Base-by-base conservation (phyloP, 768 basidiomycete genomes). In the Fibroporia radiculosa region DNA sequence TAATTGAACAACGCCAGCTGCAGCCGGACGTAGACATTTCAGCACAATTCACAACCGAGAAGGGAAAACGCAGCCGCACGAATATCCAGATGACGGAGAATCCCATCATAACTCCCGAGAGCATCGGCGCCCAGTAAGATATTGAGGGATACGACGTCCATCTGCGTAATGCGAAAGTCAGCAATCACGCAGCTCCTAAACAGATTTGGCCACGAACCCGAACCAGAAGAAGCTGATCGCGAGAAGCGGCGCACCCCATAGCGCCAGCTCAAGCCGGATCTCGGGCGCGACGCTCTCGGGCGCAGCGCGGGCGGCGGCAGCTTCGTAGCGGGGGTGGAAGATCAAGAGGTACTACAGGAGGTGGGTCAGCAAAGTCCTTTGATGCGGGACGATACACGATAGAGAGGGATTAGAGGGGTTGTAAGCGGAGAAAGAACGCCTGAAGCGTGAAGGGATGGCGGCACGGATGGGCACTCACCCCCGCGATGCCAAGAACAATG, bases 221-320 rank as follows among this genome's bases (percentile, higher is more conserved):
- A 84, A 79, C 80, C 80, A 80, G 61, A 84, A 83, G 59, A 82
- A 75, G 3, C 75, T 70, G 18, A 67, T 39, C 20, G 73, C 62
- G 47, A 78, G 70, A 13, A 78, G 48, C 0, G 80, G 80, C 0
- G 73, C 70, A 2, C 69, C 73, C 47, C 74, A 56, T 47, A 82
- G 63, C 0, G 69, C 70, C 35, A 71, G 62, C 38, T 68, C 65
- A 20, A 82, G 58, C 19, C 80, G 69, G 39, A 70, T 71, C 59
- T 84, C 82, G 0, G 82, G 82, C 2, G 78, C 73, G 2, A 79
- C 77, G 18, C 72, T 70, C 14, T 66, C 56, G 3, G 80, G 78
- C 4, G 70, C 66, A 40, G 63, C 65, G 50, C 68, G 64, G 0
- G 60, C 60, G 10, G 64, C 59, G 46, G 72, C 68, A 24, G 58